Percentiles rank a stretch among this genome's conserved stretches.
phyloP scores from a whole-genome alignment of 1,284 basidiomycete species.

The Sparassis latifolia region DNA sequence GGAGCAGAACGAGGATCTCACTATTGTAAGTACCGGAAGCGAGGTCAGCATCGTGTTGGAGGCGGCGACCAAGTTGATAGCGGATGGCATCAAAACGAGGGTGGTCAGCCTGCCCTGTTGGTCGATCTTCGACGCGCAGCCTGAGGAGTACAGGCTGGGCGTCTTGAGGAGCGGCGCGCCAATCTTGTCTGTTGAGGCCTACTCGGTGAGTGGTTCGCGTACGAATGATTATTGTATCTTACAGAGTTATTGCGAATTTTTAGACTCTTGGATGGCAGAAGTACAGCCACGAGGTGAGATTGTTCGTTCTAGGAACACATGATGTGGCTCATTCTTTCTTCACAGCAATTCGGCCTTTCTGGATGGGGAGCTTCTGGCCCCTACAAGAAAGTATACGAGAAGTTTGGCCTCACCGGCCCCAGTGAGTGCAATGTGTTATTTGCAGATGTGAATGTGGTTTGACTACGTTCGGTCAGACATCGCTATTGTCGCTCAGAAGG shows the following conservation, averaged over 20 bases:
- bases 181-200: constrained; percentile 86
- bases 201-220: constrained; percentile 39
- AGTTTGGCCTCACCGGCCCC: constrained; percentile 80
- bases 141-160: constrained; percentile 72
- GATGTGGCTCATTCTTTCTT: neutral
- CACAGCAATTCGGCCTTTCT: constrained; percentile 68
- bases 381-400: constrained; percentile 84
- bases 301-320: neutral
- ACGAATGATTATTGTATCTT: neutral
- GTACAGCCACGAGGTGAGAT: constrained; percentile 73
- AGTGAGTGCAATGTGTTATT: constrained; percentile 39
- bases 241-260: neutral
- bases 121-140: constrained; percentile 85
- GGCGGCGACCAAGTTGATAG: constrained; percentile 73
- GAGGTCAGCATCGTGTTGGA: constrained; percentile 86
- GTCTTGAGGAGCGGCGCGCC: constrained; percentile 88
- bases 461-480: constrained; percentile 46
- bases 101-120: constrained; percentile 88
- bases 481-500: constrained; percentile 77
- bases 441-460: constrained; percentile 1
- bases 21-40: constrained; percentile 84
- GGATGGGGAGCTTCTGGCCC: constrained; percentile 89
- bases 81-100: constrained; percentile 75
- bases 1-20: constrained; percentile 70
- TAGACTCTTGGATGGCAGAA: constrained; percentile 79